Percentiles rank a stretch among this genome's conserved stretches.
phyloP scores from a whole-genome alignment of 306 rosid genomes.

The Mucuna pruriens region DNA sequence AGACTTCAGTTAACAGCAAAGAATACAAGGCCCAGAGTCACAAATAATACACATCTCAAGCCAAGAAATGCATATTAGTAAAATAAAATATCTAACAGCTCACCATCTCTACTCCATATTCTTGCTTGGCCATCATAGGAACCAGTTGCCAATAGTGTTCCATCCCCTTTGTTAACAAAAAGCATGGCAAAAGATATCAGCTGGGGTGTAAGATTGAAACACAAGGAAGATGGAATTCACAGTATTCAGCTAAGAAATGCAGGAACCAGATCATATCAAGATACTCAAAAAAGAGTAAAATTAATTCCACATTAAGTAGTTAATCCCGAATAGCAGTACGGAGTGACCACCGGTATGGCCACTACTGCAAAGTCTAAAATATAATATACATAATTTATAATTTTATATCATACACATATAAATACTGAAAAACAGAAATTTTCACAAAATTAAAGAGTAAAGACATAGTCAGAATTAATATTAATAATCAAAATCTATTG shows the following conservation, averaged over 20 bases:
- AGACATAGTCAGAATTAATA: too few species aligned
- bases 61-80: slow-evolving; percentile 2
- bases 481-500: too few species aligned
- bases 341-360: too few species aligned
- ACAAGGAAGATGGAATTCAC: neutral
- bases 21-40: slow-evolving; percentile 2
- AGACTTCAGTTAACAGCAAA: slow-evolving; percentile 4
- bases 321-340: too few species aligned
- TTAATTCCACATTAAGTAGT: neutral
- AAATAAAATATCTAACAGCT: slow-evolving; percentile 35
- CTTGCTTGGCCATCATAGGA: slow-evolving; percentile 84
- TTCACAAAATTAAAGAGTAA: too few species aligned
- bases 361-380: too few species aligned
- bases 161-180: slow-evolving; percentile 55
- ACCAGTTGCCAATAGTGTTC: slow-evolving; percentile 73
- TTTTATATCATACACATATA: too few species aligned
- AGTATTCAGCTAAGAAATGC: neutral
- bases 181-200: slow-evolving; percentile 3
- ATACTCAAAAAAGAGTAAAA: neutral
- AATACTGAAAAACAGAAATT: too few species aligned
- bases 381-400: too few species aligned
- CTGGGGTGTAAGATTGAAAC: neutral
- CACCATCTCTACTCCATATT: slow-evolving; percentile 73
- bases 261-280: neutral
- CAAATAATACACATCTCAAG: neutral